Base-by-base conservation (phyloP, 768 basidiomycete genomes). In the Lentinula edodes region DNA sequence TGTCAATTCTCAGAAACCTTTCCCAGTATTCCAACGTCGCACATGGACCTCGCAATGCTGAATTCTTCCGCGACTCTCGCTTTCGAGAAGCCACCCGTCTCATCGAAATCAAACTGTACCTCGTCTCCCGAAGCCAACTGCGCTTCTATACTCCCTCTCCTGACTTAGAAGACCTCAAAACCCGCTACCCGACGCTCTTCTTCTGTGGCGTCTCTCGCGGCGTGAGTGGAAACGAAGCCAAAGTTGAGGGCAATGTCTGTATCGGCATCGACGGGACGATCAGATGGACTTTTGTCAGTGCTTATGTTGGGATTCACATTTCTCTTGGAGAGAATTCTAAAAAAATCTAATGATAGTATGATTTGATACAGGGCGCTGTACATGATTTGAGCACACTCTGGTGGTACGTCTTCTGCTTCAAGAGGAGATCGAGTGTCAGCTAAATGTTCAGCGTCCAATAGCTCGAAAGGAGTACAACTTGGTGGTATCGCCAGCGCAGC, bases 71-170 rank as follows among this genome's bases (percentile, higher is more conserved):
- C 65, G 79, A 83, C 59, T 70, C 73, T 18, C 73, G 76, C 4
- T 87, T 89, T 67, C 78, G 80, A 42, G 89, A 91, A 68, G 87
- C 86, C 3, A 84, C 83, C 6, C 82, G 86, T 15, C 76, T 89
- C 43, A 79, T 90, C 50, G 81, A 84, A 61, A 71, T 88, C 60
- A 77, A 80, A 53, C 73, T 90, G 16, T 73, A 72, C 35, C 67
- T 90, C 72, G 76, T 43, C 61, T 60, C 20, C 60, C 64, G 5
- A 66, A 65, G n/a, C 15, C 18, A 52, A 18, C 23, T 52, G 5
- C 23, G 23, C 4, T 60, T 60, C 50, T 51, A 60, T 18, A 28
- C 41, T 6, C 50, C 50, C 15, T 6, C 20, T 52, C 28, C 32
- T 18, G 56, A 50, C 20, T 20, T 12, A 16, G 50, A 43, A 16